phyloP scores from a whole-genome alignment of 805 yeast genomes.

The Maudiozyma pseudohumilis region DNA sequence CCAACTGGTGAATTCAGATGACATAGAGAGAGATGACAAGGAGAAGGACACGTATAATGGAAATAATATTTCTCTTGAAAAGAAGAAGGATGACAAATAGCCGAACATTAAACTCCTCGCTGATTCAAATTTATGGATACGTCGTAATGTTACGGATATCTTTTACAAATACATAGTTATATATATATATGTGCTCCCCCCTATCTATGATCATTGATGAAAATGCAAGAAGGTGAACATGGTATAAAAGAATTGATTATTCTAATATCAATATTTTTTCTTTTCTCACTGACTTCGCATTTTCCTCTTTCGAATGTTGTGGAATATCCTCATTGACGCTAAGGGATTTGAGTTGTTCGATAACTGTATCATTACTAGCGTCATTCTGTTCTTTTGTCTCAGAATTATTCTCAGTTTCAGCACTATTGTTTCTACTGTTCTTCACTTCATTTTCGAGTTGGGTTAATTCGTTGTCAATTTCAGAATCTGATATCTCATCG shows the following conservation, averaged over 20 bases:
- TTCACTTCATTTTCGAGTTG: constrained; percentile 5
- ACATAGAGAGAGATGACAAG: constrained; percentile 21
- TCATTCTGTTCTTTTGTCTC: neutral
- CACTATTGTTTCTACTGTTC: neutral
- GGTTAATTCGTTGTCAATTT: constrained; percentile 23
- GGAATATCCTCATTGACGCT: too few species aligned
- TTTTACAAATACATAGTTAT: neutral
- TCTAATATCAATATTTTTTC: too few species aligned
- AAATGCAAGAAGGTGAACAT: too few species aligned
- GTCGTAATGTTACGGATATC: too few species aligned
- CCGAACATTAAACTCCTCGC: neutral
- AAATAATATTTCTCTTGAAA: constrained; percentile 40
- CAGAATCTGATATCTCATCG: constrained; percentile 30
- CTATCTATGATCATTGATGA: too few species aligned
- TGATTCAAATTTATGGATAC: neutral
- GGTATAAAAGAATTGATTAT: too few species aligned
- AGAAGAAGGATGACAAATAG: constrained; percentile 11
- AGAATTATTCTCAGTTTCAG: neutral
- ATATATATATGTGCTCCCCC: neutral
- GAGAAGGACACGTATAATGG: constrained; percentile 48
- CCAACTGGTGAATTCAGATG: constrained; percentile 21
- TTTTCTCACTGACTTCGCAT: too few species aligned
- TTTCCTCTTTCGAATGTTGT: too few species aligned
- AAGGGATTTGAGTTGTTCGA: too few species aligned
- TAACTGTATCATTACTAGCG: neutral